Percentiles rank a stretch among this genome's conserved stretches.
These are phyloP conservation scores for Pseudoturritis turrita DNA, from an alignment of 345 rosid genomes.

Conservation along the genomic window DNA sequence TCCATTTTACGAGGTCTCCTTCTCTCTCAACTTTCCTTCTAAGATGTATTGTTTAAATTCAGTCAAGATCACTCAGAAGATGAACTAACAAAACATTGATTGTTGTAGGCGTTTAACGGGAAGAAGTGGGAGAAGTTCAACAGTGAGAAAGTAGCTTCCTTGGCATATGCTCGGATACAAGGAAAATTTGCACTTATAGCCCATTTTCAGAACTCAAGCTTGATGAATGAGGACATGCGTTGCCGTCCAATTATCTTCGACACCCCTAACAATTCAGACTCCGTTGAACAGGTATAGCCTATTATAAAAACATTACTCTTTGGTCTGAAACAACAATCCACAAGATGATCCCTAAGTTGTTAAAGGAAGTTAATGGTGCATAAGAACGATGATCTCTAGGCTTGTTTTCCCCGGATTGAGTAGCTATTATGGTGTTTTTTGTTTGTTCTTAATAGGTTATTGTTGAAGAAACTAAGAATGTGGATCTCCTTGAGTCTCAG, in stretches of 20 bases:
- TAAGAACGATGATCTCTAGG: background rate
- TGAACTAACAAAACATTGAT: background rate
- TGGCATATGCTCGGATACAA: slow-evolving; percentile 84
- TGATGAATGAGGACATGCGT: slow-evolving; percentile 89
- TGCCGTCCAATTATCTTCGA: slow-evolving; percentile 83
- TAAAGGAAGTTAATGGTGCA: background rate
- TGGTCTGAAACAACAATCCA: background rate
- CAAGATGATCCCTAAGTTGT: background rate
- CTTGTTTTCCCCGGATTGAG: background rate
- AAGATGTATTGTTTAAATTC: background rate
- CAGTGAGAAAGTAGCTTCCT: slow-evolving; percentile 85
- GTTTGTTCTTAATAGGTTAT: background rate
- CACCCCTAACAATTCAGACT: slow-evolving; percentile 45
- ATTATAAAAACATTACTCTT: background rate
- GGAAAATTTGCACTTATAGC: slow-evolving; percentile 75
- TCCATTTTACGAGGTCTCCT: slow-evolving; percentile 70
- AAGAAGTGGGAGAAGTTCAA: slow-evolving; percentile 93
- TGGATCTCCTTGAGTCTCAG: slow-evolving; percentile 18
- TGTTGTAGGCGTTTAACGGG: slow-evolving; percentile 70
- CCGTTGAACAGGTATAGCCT: slow-evolving; percentile 50
- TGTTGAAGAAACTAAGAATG: slow-evolving; percentile 25
- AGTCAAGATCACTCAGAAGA: background rate
- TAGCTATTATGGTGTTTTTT: background rate
- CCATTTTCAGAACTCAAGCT: slow-evolving; percentile 83
- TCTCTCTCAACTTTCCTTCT: background rate